Evolutionary conservation across 1,139 yeast genomes (phyloP).

Genomic region (Pichia sp.): DNA sequence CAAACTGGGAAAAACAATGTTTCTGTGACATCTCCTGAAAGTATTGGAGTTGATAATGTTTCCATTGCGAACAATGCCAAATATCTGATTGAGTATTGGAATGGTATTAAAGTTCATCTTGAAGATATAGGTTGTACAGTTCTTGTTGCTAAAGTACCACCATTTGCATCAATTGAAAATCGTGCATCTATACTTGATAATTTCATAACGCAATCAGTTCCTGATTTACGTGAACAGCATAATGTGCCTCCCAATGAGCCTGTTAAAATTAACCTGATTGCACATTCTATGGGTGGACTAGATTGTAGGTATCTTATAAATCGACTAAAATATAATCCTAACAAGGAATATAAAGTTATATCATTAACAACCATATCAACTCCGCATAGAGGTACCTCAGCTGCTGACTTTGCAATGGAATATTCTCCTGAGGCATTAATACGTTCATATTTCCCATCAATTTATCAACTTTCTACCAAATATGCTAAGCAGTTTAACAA

Average conservation of each 20-base stretch:
- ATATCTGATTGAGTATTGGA: slow-evolving; percentile 65
- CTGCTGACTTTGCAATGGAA: slow-evolving; percentile 63
- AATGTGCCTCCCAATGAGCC: slow-evolving; percentile 25
- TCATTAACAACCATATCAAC: slow-evolving; percentile 81
- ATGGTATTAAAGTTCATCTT: slow-evolving; percentile 63
- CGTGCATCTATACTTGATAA: slow-evolving; percentile 56
- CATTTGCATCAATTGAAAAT: slow-evolving; percentile 68
- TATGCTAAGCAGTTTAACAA: slow-evolving; percentile 51
- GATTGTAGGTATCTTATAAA: slow-evolving; percentile 69
- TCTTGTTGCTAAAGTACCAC: slow-evolving; percentile 71
- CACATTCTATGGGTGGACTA: slow-evolving; percentile 95
- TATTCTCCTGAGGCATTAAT: slow-evolving; percentile 19
- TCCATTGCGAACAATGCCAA: slow-evolving; percentile 26
- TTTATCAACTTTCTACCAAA: slow-evolving; percentile 56
- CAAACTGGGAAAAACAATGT: not conserved
- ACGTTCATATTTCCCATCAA: slow-evolving; percentile 38
- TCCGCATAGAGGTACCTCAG: slow-evolving; percentile 82
- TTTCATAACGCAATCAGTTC: slow-evolving; percentile 39
- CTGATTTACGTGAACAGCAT: slow-evolving; percentile 23
- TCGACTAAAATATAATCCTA: not conserved
- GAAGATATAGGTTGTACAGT: slow-evolving; percentile 60
- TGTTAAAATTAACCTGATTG: slow-evolving; percentile 60
- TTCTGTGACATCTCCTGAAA: not conserved
- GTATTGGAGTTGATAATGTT: slow-evolving; percentile 12
- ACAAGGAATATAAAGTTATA: slow-evolving; percentile 42